Conservation (phyloP, 345 rosid species). For the Aquilaria sinensis region DNA sequence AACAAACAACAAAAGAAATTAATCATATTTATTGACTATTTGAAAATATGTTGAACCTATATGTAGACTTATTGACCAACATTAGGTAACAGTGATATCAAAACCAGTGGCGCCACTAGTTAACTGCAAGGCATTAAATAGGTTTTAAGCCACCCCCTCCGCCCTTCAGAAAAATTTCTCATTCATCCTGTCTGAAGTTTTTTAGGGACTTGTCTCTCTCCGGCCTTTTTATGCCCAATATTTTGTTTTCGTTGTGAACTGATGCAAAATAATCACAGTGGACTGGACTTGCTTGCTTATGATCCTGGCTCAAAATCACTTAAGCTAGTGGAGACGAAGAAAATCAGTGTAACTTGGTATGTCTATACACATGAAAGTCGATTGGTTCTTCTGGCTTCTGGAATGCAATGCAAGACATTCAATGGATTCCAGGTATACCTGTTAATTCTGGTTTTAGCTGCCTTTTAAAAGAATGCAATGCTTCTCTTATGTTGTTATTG, state of each 20-base stretch:
- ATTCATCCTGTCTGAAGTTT: too few species aligned
- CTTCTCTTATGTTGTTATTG: too few species aligned
- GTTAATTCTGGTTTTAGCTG: conserved; percentile 4
- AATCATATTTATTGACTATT: too few species aligned
- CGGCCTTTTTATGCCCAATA: conserved; percentile 1
- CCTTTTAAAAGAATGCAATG: background rate
- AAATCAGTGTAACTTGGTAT: conserved; percentile 71
- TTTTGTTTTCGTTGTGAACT: conserved; percentile 8
- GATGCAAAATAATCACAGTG: conserved; percentile 46
- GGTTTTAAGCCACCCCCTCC: too few species aligned
- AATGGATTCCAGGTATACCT: conserved; percentile 80
- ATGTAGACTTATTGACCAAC: too few species aligned
- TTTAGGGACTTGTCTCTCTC: background rate
- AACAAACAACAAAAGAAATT: too few species aligned
- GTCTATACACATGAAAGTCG: conserved; percentile 94
- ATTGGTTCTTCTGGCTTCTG: conserved; percentile 95
- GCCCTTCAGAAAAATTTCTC: too few species aligned
- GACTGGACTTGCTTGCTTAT: conserved; percentile 76
- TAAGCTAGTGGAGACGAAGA: conserved; percentile 74
- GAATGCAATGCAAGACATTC: conserved; percentile 89
- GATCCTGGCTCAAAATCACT: conserved; percentile 57
- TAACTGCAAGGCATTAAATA: too few species aligned
- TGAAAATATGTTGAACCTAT: too few species aligned
- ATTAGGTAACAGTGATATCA: too few species aligned
- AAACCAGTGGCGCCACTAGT: too few species aligned